Conservation (phyloP, 495 filamentous ascomycete species). For the Aspergillus indologenus region DNA sequence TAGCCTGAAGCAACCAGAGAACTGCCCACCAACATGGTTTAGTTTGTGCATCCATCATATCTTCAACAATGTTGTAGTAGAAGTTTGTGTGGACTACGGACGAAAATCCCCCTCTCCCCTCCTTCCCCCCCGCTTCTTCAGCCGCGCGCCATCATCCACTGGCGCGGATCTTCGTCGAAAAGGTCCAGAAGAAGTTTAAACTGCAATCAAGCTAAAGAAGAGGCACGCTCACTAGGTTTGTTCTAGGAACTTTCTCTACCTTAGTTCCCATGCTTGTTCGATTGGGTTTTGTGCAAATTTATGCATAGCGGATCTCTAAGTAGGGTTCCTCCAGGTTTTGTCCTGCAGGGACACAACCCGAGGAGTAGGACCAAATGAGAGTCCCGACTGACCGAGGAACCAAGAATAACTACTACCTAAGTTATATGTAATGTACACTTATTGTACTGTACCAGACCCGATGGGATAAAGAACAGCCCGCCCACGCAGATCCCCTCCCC, state of each 20-base stretch:
- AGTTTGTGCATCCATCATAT: background rate
- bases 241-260: too few relatives aligned
- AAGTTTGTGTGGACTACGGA: background rate
- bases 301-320: background rate
- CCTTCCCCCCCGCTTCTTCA: constrained; percentile 11
- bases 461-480: too few relatives aligned
- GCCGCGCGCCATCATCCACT: constrained; percentile 13
- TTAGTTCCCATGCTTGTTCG: background rate
- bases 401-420: background rate
- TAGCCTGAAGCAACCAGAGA: background rate
- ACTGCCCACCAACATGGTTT: background rate
- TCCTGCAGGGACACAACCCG: too few relatives aligned
- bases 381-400: too few relatives aligned
- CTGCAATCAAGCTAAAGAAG: background rate
- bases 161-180: constrained; percentile 11
- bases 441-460: too few relatives aligned
- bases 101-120: background rate
- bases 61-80: too few relatives aligned
- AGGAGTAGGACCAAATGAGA: too few relatives aligned
- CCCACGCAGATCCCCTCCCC: too few relatives aligned
- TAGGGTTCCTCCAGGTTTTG: background rate
- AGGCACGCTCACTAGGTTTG: background rate
- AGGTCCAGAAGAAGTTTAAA: constrained; percentile 14
- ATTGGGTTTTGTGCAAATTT: background rate
- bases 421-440: too few relatives aligned